These are phyloP conservation scores for Skeletonema menzelii DNA, from an alignment of 108 stramenopile genomes.

Conservation along the genomic window DNA sequence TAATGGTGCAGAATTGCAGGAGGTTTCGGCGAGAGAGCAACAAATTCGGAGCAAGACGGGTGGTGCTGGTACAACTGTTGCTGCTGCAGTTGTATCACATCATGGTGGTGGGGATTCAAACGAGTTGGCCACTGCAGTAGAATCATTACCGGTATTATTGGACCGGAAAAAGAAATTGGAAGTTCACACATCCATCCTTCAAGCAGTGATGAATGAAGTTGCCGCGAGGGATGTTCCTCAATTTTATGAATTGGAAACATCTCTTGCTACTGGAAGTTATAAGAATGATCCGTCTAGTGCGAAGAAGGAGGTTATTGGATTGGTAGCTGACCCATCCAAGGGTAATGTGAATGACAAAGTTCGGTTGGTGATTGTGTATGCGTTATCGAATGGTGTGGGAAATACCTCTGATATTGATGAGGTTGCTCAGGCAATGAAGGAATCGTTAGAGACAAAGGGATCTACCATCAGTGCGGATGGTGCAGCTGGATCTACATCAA, in stretches of 20 bases:
- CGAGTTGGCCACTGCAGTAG: slow-evolving; percentile 89
- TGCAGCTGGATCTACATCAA: slow-evolving; percentile 5
- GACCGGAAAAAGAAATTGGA: slow-evolving; percentile 95
- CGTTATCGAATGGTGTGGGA: slow-evolving; percentile 72
- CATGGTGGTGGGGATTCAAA: slow-evolving; percentile 39
- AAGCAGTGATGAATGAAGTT: slow-evolving; percentile 97
- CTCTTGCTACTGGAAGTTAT: slow-evolving; percentile 84
- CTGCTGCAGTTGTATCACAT: slow-evolving; percentile 78
- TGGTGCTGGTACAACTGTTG: slow-evolving; percentile 36
- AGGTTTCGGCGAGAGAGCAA: slow-evolving; percentile 79
- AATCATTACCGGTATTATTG: slow-evolving; percentile 92
- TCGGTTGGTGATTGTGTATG: slow-evolving; percentile 87
- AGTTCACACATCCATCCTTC: slow-evolving; percentile 94
- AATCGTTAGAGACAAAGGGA: slow-evolving; percentile 64
- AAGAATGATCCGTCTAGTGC: slow-evolving; percentile 74
- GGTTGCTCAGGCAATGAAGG: slow-evolving; percentile 71
- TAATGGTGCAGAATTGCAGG: slow-evolving; percentile 93
- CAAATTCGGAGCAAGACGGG: slow-evolving; percentile 74
- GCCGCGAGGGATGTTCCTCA: slow-evolving; percentile 95
- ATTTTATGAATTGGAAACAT: slow-evolving; percentile 92
- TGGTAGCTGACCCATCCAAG: slow-evolving; percentile 81
- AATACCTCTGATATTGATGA: slow-evolving; percentile 78
- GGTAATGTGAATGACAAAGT: slow-evolving; percentile 96
- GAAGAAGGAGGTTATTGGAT: slow-evolving; percentile 74
- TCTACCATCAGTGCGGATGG: slow-evolving; percentile 9